Evolutionary conservation across 257 asterid genomes (phyloP), one percentile per base, ranked within the genome.

Genomic region (Plantago major): DNA sequence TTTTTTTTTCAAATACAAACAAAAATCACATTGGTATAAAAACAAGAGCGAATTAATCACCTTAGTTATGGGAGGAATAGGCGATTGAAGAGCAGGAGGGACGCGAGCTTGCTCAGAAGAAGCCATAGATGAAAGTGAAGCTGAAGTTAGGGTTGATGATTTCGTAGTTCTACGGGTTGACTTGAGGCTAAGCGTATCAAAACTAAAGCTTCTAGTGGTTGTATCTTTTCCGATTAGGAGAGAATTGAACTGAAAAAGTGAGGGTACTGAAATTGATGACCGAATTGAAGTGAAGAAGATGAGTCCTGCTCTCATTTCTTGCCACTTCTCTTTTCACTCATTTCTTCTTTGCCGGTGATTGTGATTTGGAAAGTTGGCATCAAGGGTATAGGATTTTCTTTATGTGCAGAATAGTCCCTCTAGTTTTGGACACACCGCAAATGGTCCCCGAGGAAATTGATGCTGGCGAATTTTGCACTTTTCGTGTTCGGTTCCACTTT

Each of bases 21-120:
- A 53, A 55, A 48, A 58, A 33, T 65, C 6, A 28, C 2, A 14
- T 1, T 47, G 53, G 5, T 3, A 4, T 37, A 22, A 10, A 6
- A 33, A 46, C 1, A 22, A 10, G 13, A 14, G 22, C 42, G 7
- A 5, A 5, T 16, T 65, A 17, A 28, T 26, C 11, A 74, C 96
- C 88, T 88, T 91, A 54, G 83, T 66, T 63, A 84, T 71, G 6
- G 91, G 77, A 71, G 92, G 92, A 62, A 74, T 17, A 13, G 96
- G 88, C 19, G 80, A 11, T 49, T 45, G 78, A 11, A 72, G 51
- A 26, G 95, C 79, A 3, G 89, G 81, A 2, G 98, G 96, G 17
- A 75, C 84, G 69, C 96, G 77, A 78, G 98, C 88, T 62, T 77
- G 75, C 69, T 86, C 96, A 46, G 84, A 68, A 53, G 81, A 71